A percentile compares a stretch with the other conserved stretches of the same genome.
Evolutionary conservation across 2,329 filamentous ascomycete species (phyloP).

Genomic region (Aspergillus hortae): DNA sequence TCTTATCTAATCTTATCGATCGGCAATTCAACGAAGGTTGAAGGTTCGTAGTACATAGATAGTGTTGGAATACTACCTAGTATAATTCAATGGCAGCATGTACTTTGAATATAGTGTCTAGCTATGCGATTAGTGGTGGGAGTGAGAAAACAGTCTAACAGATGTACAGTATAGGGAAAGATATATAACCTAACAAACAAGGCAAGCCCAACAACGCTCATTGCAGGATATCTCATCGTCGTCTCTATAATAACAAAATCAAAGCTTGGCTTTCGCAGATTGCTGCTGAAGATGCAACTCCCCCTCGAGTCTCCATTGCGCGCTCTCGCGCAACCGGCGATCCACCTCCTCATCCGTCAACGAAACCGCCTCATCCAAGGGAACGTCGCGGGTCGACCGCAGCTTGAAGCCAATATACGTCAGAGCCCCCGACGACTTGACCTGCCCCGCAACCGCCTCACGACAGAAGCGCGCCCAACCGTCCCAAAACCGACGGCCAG

Average conservation of each 20-base stretch:
- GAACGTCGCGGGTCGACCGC: slow-evolving; percentile 23
- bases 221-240: not conserved
- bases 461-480: slow-evolving; percentile 55
- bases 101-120: not conserved
- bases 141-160: no score
- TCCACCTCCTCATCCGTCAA: slow-evolving; percentile 37
- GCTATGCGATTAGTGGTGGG: not conserved
- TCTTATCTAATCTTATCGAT: slow-evolving; percentile 4
- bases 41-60: slow-evolving; percentile 17
- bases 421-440: slow-evolving; percentile 26
- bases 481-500: slow-evolving; percentile 51
- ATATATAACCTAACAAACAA: not conserved
- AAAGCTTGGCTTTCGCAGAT: slow-evolving; percentile 26
- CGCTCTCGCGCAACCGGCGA: slow-evolving; percentile 22
- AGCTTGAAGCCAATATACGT: slow-evolving; percentile 30
- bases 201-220: not conserved
- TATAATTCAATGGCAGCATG: not conserved
- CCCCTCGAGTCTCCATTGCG: slow-evolving; percentile 30
- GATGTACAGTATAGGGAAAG: not conserved
- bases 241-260: not conserved
- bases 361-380: slow-evolving; percentile 30
- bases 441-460: slow-evolving; percentile 27
- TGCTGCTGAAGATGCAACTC: slow-evolving; percentile 32
- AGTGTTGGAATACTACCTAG: slow-evolving; percentile 3
- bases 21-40: no score